These are phyloP conservation scores for Grosmannia penicillata DNA, from an alignment of 2,329 filamentous ascomycete genomes.

Conservation along the genomic window DNA sequence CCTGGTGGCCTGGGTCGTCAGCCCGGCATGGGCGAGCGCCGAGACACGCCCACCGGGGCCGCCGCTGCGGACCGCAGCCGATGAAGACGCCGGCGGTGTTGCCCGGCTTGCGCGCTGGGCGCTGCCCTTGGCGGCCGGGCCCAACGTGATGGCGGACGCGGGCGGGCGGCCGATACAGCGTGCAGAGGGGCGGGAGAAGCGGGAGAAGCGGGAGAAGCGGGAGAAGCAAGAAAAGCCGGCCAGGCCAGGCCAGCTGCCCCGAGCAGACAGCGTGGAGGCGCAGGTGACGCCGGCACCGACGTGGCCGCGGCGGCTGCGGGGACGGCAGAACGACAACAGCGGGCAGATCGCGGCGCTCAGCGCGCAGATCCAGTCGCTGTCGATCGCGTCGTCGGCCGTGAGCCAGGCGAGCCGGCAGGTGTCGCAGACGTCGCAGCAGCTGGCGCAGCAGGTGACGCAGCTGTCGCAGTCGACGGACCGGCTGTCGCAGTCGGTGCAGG, in stretches of 20 bases:
- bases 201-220: neutral
- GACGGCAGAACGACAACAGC: slow-evolving; percentile 13
- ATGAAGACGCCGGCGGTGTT: neutral
- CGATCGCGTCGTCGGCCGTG: slow-evolving; percentile 14
- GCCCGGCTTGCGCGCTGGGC: slow-evolving; percentile 1
- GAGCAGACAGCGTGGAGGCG: no score
- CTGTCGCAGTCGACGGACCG: slow-evolving; percentile 17
- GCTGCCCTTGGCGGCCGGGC: neutral
- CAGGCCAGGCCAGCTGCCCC: neutral
- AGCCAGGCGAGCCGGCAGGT: slow-evolving; percentile 16
- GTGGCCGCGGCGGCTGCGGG: slow-evolving; percentile 11
- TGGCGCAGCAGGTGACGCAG: slow-evolving; percentile 15
- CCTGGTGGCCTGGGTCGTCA: slow-evolving; percentile 2
- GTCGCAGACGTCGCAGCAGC: slow-evolving; percentile 18
- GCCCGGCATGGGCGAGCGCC: slow-evolving; percentile 11
- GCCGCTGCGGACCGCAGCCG: no score
- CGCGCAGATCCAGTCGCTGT: slow-evolving; percentile 17
- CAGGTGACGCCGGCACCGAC: slow-evolving; percentile 7
- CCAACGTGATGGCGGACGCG: slow-evolving; percentile 7
- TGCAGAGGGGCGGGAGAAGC: slow-evolving; percentile 1
- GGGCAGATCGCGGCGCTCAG: slow-evolving; percentile 14
- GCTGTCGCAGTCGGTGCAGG: slow-evolving; percentile 15
- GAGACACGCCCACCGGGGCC: no score
- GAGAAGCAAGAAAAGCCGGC: neutral
- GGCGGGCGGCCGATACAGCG: slow-evolving; percentile 2